These are phyloP conservation scores for Colletotrichum theobromicola DNA, from an alignment of 2,329 filamentous ascomycete genomes.

Conservation along the genomic window DNA sequence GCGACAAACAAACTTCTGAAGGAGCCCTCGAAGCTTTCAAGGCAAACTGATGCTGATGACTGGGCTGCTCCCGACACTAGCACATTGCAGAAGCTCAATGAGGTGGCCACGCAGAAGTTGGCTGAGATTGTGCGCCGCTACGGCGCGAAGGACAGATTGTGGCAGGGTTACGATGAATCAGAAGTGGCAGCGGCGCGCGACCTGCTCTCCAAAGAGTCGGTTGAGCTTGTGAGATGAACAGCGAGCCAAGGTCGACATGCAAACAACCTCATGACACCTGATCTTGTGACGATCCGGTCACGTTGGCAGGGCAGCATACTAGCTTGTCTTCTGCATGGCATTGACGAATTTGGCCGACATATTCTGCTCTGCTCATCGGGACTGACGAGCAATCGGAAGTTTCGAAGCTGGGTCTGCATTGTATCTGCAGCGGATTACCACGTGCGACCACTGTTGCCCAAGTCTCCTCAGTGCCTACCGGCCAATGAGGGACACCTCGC, in stretches of 20 bases:
- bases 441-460: background rate
- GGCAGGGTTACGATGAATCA: conserved; percentile 74
- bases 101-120: conserved; percentile 75
- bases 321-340: background rate
- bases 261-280: background rate
- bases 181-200: conserved; percentile 76
- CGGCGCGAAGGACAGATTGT: conserved; percentile 64
- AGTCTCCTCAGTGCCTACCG: background rate
- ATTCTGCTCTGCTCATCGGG: background rate
- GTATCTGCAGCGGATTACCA: background rate
- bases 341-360: background rate
- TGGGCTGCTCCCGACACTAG: conserved; percentile 60
- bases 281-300: background rate
- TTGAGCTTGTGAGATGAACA: conserved; percentile 45
- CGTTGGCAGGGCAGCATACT: background rate
- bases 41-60: conserved; percentile 52
- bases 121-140: conserved; percentile 75
- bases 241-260: background rate
- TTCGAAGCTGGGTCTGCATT: background rate
- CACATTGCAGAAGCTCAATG: conserved; percentile 72
- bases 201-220: conserved; percentile 62
- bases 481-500: background rate
- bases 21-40: conserved; percentile 46
- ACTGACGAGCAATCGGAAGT: background rate
- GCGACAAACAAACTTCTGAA: conserved; percentile 56